Conservation (phyloP, 83 land plant species). For the Diphasiastrum complanatum region DNA sequence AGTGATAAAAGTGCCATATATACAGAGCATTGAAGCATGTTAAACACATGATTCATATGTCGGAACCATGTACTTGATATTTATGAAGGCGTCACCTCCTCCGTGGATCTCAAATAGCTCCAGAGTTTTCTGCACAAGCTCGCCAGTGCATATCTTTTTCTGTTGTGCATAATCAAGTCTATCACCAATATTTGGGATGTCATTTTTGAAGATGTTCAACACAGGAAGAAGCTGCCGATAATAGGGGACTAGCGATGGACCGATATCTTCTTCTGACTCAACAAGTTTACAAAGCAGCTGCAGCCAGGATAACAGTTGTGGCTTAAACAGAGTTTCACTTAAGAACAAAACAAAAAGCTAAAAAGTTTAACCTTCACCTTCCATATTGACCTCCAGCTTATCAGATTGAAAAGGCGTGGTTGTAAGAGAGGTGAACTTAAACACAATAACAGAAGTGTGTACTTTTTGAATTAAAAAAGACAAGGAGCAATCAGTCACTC, state of each 20-base stretch:
- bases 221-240: no score
- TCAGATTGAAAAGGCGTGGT: no score
- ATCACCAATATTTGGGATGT: slow-evolving; percentile 3
- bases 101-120: slow-evolving; percentile 1
- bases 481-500: no score
- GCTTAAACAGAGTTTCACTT: background rate
- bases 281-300: slow-evolving; percentile 1
- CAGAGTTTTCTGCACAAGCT: slow-evolving; percentile 3
- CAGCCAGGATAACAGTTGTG: background rate
- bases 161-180: slow-evolving; percentile 3
- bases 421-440: no score
- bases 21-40: no score
- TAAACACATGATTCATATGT: slow-evolving; percentile 6
- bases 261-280: background rate
- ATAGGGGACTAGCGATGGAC: background rate
- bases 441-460: no score
- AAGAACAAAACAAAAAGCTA: no score
- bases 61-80: slow-evolving; percentile 8
- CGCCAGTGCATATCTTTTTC: slow-evolving; percentile 1
- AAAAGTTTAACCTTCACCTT: no score
- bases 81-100: slow-evolving; percentile 4
- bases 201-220: background rate
- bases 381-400: no score
- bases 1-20: no score
- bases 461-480: no score